Base-by-base conservation (phyloP, 2,329 filamentous ascomycete genomes). In the Colletotrichum sp. region DNA sequence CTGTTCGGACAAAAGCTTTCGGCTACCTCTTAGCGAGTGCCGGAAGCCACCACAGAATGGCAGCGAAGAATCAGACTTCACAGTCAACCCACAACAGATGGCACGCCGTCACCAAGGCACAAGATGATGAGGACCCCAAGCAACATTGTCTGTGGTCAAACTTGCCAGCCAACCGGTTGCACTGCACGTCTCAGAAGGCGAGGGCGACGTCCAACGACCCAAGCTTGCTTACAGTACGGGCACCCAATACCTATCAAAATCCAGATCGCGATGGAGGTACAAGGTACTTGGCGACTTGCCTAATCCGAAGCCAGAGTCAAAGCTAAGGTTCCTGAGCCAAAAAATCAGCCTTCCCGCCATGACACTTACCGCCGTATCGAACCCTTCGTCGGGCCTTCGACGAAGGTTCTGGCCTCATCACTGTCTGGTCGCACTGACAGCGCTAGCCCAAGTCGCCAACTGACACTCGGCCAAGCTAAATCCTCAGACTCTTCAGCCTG, bases 361-460 rank as follows among this genome's bases (percentile, higher is more conserved):
- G 71, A 44, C 39, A 73, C 66, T 59, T 36, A 16, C 34, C 34
- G 34, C 34, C 34, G 34, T 55, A 34, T 55, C 68, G 55, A 72
- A 39, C 24, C 72, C 64, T 68, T 75, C 69, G 63, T 63, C 34
- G 26, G 57, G 39, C 57, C 55, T 72, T 75, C 57, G 63, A 75
- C 32, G 26, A 68, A 63, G 39, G 24, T 72, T 75, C 73, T 64
- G 69, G 73, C 32, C 63, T 72, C 57, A 44, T 57, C 16, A 26
- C 30, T 63, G n/a, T 48, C 68, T 52, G 16, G 16, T 57, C 69
- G 62, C 69, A 68, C 69, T 59, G 55, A 32, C 63, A 64, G 55
- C 69, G 57, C 63, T 59, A 59, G 18, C 8, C n/a, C 63, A 59
- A 64, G 9, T 48, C 18, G 18, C 39, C 39, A 48, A 48, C 32